Evolutionary conservation across 352 stramenopile species (phyloP).

Genomic region (Globisporangium iwayamae): DNA sequence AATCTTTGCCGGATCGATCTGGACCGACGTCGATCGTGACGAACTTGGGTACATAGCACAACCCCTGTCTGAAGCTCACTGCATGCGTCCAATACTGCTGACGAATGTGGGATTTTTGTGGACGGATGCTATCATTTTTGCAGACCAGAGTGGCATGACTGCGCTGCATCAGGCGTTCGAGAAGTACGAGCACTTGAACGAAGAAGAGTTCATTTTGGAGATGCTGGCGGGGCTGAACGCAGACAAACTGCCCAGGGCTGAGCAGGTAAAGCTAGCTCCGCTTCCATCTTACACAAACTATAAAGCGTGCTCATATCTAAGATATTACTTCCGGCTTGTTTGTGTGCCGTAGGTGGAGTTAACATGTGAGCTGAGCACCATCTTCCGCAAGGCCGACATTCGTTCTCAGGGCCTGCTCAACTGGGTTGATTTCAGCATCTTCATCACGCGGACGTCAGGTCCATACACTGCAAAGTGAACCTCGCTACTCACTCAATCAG

Average conservation of each 20-base stretch:
- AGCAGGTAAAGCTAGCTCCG: constrained; percentile 21
- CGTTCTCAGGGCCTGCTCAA: constrained; percentile 24
- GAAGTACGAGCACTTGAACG: constrained; percentile 22
- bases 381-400: constrained; percentile 45
- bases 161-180: constrained; percentile 35
- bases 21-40: constrained; percentile 9
- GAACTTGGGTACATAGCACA: constrained; percentile 9
- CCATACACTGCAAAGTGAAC: not conserved
- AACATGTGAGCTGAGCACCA: constrained; percentile 27
- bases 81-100: not conserved
- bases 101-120: not conserved
- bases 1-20: not conserved
- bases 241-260: constrained; percentile 12
- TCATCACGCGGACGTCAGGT: constrained; percentile 42
- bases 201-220: constrained; percentile 43
- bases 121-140: not conserved
- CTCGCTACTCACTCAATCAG: not conserved
- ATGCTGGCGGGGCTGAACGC: constrained; percentile 30
- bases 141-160: constrained; percentile 42
- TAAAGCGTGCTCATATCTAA: not conserved
- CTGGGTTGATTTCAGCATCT: constrained; percentile 45
- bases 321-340: not conserved
- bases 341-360: constrained; percentile 25
- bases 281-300: no score
- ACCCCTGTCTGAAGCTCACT: not conserved